Conservation (phyloP, 495 filamentous ascomycete genomes). For the Lasiosphaeris hirsuta region DNA sequence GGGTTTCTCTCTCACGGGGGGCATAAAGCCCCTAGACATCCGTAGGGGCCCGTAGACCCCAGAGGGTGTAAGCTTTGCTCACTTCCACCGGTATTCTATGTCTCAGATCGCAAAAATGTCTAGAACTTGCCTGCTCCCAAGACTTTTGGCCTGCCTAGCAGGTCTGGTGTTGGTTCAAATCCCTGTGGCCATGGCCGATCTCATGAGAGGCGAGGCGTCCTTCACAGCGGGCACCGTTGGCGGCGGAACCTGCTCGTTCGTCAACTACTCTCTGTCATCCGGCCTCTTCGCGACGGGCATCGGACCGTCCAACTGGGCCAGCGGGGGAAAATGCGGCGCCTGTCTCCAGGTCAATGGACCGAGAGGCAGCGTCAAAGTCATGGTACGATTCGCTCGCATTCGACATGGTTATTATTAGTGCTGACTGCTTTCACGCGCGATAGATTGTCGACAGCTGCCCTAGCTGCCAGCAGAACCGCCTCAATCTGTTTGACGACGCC, state of each 20-base stretch:
- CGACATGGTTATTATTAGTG: not conserved
- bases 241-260: constrained; percentile 13
- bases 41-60: no score
- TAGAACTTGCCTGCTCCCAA: no score
- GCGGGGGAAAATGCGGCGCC: constrained; percentile 7
- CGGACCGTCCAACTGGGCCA: constrained; percentile 13
- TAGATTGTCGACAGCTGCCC: constrained; percentile 14
- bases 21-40: no score
- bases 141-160: no score
- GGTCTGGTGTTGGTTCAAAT: no score
- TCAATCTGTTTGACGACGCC: constrained; percentile 11
- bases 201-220: constrained; percentile 6
- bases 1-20: no score
- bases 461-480: constrained; percentile 11
- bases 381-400: not conserved
- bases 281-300: constrained; percentile 13
- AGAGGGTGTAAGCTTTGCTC: no score
- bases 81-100: no score
- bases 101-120: no score
- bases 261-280: constrained; percentile 11
- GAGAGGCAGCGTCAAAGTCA: constrained; percentile 12
- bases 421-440: not conserved
- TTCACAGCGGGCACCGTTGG: constrained; percentile 6
- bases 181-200: no score
- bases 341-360: constrained; percentile 14